Percentiles rank a stretch among this genome's conserved stretches.
These are phyloP conservation scores for Mariannaea sp. DNA, from an alignment of 2,329 filamentous ascomycete genomes.

Conservation along the genomic window DNA sequence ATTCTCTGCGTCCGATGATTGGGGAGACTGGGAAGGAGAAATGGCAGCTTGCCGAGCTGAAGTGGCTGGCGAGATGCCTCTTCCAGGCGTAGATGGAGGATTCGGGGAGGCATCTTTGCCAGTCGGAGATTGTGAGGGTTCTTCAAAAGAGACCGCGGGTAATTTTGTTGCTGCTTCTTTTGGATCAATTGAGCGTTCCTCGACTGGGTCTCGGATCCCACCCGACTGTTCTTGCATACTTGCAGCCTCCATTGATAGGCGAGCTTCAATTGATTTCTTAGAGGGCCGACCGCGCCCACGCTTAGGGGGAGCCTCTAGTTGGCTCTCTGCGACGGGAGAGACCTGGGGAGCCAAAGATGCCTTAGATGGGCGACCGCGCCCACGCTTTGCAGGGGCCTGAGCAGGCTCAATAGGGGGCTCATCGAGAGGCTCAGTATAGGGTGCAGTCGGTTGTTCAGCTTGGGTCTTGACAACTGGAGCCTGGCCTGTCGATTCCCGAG, in stretches of 20 bases:
- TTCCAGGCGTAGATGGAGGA: constrained; percentile 50
- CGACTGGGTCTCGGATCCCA: constrained; percentile 15
- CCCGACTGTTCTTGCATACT: constrained; percentile 16
- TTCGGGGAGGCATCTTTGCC: constrained; percentile 30
- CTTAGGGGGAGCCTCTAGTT: constrained; percentile 35
- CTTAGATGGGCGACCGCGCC: constrained; percentile 42
- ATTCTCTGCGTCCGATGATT: constrained; percentile 82
- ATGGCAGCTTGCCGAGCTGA: constrained; percentile 58
- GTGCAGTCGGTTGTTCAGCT: constrained; percentile 16
- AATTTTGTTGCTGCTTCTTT: constrained; percentile 17
- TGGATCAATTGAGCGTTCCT: constrained; percentile 21
- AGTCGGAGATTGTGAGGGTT: constrained; percentile 23
- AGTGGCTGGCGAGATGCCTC: constrained; percentile 50
- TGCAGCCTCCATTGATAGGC: constrained; percentile 28
- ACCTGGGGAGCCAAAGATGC: constrained; percentile 36
- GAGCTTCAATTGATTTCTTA: constrained; percentile 39
- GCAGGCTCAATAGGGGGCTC: constrained; percentile 1
- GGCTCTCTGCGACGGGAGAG: constrained; percentile 28
- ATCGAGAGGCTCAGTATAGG: not conserved
- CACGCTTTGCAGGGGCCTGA: constrained; percentile 35
- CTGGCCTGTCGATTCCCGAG: constrained; percentile 34
- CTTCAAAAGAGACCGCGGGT: constrained; percentile 29
- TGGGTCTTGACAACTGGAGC: constrained; percentile 31
- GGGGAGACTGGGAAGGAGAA: constrained; percentile 70
- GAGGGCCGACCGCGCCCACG: constrained; percentile 40